Percentiles rank a stretch among this genome's conserved stretches.
Conservation (phyloP, 2,329 filamentous ascomycete species). For the Tolypocladium ovalisporum region DNA sequence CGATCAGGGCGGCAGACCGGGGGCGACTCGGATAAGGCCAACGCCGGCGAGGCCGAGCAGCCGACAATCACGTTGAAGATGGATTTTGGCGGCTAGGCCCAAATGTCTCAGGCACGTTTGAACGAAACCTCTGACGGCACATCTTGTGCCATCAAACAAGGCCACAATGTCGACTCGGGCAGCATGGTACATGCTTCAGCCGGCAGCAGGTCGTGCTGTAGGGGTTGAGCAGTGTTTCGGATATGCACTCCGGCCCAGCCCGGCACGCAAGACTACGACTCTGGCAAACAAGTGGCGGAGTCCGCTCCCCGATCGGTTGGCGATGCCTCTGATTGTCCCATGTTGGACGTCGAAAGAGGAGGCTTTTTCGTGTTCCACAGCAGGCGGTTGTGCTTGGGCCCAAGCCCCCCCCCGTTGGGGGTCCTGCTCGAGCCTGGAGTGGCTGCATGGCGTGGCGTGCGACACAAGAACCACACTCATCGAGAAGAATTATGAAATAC, state of each 20-base stretch:
- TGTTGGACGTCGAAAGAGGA: too few species aligned
- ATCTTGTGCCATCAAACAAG: neutral
- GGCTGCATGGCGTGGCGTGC: neutral
- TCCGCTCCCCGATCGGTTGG: neutral
- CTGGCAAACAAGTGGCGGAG: neutral
- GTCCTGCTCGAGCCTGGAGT: too few species aligned
- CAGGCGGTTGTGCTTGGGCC: neutral
- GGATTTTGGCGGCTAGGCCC: constrained; percentile 56
- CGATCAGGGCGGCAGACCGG: constrained; percentile 46
- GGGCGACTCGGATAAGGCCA: constrained; percentile 26
- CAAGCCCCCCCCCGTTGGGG: neutral
- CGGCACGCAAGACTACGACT: neutral
- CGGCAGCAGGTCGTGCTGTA: neutral
- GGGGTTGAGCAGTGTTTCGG: neutral
- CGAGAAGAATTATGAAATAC: neutral
- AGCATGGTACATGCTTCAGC: neutral
- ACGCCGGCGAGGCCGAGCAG: constrained; percentile 36
- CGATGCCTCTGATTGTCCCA: neutral
- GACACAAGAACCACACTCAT: neutral
- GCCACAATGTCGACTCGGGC: neutral
- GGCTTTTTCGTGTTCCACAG: neutral
- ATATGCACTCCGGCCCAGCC: neutral
- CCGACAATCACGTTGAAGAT: constrained; percentile 92
- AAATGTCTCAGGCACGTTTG: too few species aligned
- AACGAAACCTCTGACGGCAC: neutral